A percentile compares a stretch with the other conserved stretches of the same genome.
These are phyloP conservation scores for Candida dubliniensis DNA, from an alignment of 1,139 yeast genomes.

Conservation along the genomic window DNA sequence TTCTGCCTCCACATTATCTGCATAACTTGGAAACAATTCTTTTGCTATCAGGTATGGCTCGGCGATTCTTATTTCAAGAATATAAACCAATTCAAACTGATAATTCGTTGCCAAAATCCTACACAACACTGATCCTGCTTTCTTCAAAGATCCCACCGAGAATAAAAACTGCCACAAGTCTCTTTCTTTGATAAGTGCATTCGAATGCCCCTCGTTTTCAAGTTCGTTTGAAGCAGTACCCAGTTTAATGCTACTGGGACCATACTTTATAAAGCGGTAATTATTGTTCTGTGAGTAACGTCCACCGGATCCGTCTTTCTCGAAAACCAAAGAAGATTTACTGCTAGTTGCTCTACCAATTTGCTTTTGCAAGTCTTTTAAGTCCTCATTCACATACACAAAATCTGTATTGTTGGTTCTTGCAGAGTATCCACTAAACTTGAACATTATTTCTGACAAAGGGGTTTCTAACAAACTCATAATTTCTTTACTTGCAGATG, in stretches of 20 bases:
- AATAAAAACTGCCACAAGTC: slow-evolving; percentile 42
- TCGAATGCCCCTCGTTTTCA: not conserved
- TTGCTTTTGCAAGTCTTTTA: slow-evolving; percentile 25
- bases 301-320: slow-evolving; percentile 62
- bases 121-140: slow-evolving; percentile 44
- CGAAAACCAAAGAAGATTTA: slow-evolving; percentile 40
- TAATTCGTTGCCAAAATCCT: slow-evolving; percentile 38
- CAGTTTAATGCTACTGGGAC: slow-evolving; percentile 3
- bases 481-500: slow-evolving; percentile 40
- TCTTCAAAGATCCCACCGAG: slow-evolving; percentile 41
- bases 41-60: slow-evolving; percentile 42
- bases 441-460: slow-evolving; percentile 16
- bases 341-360: slow-evolving; percentile 58
- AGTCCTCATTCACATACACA: slow-evolving; percentile 7
- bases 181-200: slow-evolving; percentile 18
- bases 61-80: slow-evolving; percentile 56
- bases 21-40: slow-evolving; percentile 41
- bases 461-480: slow-evolving; percentile 44
- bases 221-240: not conserved
- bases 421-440: slow-evolving; percentile 4
- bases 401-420: slow-evolving; percentile 20
- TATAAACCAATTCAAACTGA: slow-evolving; percentile 51
- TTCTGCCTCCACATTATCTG: slow-evolving; percentile 45
- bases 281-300: slow-evolving; percentile 52
- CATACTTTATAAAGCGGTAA: slow-evolving; percentile 37